Base-by-base conservation (phyloP, 1,284 basidiomycete species). In the Violaceomyces palustris region DNA sequence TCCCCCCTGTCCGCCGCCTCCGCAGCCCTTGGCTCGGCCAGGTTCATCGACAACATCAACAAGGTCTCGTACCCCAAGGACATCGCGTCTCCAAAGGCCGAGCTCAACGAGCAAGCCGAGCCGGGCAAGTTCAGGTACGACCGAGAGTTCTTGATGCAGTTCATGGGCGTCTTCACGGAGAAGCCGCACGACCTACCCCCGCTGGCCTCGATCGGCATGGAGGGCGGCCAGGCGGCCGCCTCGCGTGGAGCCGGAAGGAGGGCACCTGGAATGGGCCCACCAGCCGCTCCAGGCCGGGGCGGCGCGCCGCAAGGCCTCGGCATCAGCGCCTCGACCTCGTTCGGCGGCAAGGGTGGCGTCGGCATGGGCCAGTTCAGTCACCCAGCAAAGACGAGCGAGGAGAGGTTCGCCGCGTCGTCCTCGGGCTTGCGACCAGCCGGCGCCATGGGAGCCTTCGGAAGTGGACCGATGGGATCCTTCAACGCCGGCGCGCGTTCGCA, bases 41-140 rank as follows among this genome's bases (percentile, higher is more conserved):
- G 49, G 37, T 60, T 60, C 42, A 94, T 98, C 60, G 84, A 89
- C 48, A 85, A 93, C 74, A 79, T 98, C 39, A 79, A 78, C 31
- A 78, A 81, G 43, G 80, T 97, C 35, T 76, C 80, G 18, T 99
- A 99, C 71, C 92, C 92, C 4, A 82, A 83, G 46, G 83, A 86
- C 34, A 81, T 92, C 73, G 80, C 80, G 73, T 88, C 90, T 53
- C 93, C 92, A 3, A 82, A 81, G 61, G 76, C 85, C 7, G 87
- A 89, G 66, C 83, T 97, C 64, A 97, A 96, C 75, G 78, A 81
- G 48, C 82, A 85, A 50, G 85, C 85, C 14, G 70, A 75, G 49
- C 85, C 86, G 67, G 90, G 92, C 66, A 93, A 91, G 76, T 96
- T 90, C 80, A 84, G 92, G 65, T 98, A 98, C 75, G 91, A 97